Conservation (phyloP, 2,329 filamentous ascomycete species). For the Ophiostoma triangulosporum region DNA sequence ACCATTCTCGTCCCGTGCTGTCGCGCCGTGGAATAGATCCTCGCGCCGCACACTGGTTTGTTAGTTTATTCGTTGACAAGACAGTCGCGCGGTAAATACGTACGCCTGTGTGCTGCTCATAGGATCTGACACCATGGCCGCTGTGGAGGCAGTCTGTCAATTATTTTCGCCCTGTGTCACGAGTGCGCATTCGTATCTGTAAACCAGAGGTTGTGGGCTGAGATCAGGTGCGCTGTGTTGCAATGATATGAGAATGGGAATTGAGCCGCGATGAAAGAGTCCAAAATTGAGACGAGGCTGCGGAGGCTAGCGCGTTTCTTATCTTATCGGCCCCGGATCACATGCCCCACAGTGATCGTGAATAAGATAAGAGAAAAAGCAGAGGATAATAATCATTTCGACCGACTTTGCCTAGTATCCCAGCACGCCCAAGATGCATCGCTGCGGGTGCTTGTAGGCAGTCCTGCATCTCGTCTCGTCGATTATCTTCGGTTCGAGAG, state of each 20-base stretch:
- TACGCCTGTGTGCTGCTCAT: conserved; percentile 6
- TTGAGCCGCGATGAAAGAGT: not conserved
- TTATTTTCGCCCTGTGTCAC: not conserved
- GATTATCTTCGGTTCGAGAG: too few species aligned
- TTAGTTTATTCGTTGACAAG: not conserved
- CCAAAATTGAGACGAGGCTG: not conserved
- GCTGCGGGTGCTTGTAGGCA: too few species aligned
- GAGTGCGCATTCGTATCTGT: too few species aligned
- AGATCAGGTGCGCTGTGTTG: not conserved
- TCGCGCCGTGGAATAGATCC: conserved; percentile 10
- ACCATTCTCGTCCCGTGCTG: not conserved
- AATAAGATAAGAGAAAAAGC: not conserved
- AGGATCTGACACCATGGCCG: conserved; percentile 1
- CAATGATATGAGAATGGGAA: not conserved
- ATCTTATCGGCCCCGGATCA: too few species aligned
- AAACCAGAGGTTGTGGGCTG: too few species aligned
- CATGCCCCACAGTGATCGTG: not conserved
- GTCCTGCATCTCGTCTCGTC: too few species aligned
- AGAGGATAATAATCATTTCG: too few species aligned
- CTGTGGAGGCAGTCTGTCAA: not conserved
- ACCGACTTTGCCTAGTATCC: too few species aligned
- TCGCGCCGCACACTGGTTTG: conserved; percentile 8
- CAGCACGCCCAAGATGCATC: too few species aligned
- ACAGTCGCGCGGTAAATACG: not conserved
- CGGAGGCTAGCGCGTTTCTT: not conserved